A percentile compares a stretch with the other conserved stretches of the same genome.
Evolutionary conservation across 164 flowering plant genomes (phyloP).

Genomic region (Nelumbo lutea): DNA sequence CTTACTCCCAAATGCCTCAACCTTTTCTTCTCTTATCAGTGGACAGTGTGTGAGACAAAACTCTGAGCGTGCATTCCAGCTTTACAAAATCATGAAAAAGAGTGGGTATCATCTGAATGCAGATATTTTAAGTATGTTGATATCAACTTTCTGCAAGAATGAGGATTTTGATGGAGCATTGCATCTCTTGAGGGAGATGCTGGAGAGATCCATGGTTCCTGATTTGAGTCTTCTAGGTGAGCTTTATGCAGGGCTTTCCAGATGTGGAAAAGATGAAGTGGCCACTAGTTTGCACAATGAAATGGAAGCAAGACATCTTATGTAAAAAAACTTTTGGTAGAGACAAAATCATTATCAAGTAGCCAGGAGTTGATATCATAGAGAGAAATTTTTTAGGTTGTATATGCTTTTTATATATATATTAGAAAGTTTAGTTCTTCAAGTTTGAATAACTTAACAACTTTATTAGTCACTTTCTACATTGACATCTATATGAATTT

Average conservation of each 20-base stretch:
- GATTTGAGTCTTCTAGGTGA: conserved; percentile 34
- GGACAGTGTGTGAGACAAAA: conserved; percentile 75
- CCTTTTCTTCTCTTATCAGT: conserved; percentile 69
- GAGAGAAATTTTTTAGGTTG: too few species aligned
- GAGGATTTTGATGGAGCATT: conserved; percentile 76
- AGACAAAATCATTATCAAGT: conserved; percentile 2
- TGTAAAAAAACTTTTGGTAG: conserved; percentile 34
- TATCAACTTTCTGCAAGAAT: conserved; percentile 51
- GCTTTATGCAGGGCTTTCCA: conserved; percentile 45
- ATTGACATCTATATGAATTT: too few species aligned
- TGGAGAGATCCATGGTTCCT: conserved; percentile 42
- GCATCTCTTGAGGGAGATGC: conserved; percentile 55
- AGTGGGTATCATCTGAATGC: conserved; percentile 63
- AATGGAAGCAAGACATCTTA: conserved; percentile 37
- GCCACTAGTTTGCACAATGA: conserved; percentile 35
- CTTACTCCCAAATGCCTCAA: conserved; percentile 67
- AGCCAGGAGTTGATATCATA: not conserved
- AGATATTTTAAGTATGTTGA: conserved; percentile 46
- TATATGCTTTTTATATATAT: too few species aligned
- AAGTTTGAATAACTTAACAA: too few species aligned
- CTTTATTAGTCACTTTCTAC: too few species aligned
- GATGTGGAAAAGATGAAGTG: conserved; percentile 35
- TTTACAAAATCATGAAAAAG: conserved; percentile 65
- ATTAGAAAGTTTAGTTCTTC: too few species aligned
- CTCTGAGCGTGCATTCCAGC: conserved; percentile 64